These are phyloP conservation scores for Hygrocybe coccinea DNA, from an alignment of 768 basidiomycete genomes.

Conservation along the genomic window DNA sequence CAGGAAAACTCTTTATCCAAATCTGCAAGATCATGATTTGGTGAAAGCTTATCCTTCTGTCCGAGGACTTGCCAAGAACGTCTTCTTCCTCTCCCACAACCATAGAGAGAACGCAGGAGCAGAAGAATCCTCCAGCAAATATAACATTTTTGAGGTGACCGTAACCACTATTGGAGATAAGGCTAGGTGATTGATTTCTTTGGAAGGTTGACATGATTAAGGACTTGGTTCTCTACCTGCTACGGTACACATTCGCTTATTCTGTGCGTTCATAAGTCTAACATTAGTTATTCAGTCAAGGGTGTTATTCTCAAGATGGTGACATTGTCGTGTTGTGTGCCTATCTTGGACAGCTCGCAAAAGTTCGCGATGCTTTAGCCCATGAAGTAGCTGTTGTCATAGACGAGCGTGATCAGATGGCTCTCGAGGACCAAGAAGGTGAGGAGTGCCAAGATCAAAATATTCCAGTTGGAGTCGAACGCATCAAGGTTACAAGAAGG, in stretches of 20 bases:
- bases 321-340: constrained; percentile 47
- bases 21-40: constrained; percentile 51
- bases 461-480: constrained; percentile 33
- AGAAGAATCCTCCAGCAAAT: constrained; percentile 63
- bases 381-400: constrained; percentile 56
- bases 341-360: constrained; percentile 43
- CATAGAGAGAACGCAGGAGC: constrained; percentile 55
- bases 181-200: constrained; percentile 2
- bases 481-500: constrained; percentile 47
- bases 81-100: constrained; percentile 64
- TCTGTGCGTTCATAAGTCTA: neutral
- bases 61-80: constrained; percentile 55
- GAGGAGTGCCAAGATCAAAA: constrained; percentile 25
- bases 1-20: constrained; percentile 58
- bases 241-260: constrained; percentile 26
- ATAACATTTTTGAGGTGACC: constrained; percentile 61
- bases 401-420: constrained; percentile 63
- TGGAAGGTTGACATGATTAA: constrained; percentile 40
- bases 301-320: constrained; percentile 41
- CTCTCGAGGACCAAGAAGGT: constrained; percentile 52
- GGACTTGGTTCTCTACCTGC: constrained; percentile 41
- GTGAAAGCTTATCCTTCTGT: constrained; percentile 52
- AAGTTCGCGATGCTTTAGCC: constrained; percentile 36
- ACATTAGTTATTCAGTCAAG: constrained; percentile 29
- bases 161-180: neutral